A percentile compares a stretch with the other conserved stretches of the same genome.
Evolutionary conservation across 2,329 filamentous ascomycete genomes (phyloP).

Genomic region (Neofusicoccum sp.): DNA sequence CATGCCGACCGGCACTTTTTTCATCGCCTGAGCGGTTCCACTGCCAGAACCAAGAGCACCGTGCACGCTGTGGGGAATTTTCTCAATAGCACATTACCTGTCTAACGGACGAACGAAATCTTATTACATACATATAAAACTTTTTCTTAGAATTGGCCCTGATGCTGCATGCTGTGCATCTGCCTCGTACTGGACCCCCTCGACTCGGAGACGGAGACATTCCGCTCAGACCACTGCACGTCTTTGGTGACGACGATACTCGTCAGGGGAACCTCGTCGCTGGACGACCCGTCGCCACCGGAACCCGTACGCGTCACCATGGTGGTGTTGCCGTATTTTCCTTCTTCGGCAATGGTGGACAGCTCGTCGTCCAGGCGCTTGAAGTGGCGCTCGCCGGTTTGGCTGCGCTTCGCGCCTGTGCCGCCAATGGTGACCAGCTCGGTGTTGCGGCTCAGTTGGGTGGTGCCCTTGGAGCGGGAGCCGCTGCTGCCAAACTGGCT

Average conservation of each 20-base stretch:
- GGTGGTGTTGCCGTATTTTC: background rate
- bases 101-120: too few species aligned
- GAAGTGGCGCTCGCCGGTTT: slow-evolving; percentile 16
- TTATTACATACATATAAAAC: too few species aligned
- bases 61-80: too few species aligned
- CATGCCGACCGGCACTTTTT: too few species aligned
- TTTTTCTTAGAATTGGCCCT: background rate
- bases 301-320: background rate
- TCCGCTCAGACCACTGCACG: slow-evolving; percentile 4
- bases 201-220: background rate
- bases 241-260: slow-evolving; percentile 11
- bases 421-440: slow-evolving; percentile 14
- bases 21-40: too few species aligned
- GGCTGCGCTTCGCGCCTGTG: slow-evolving; percentile 3
- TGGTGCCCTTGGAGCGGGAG: background rate
- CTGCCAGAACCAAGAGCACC: too few species aligned
- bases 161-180: background rate
- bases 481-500: slow-evolving; percentile 18
- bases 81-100: too few species aligned
- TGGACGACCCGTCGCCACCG: background rate
- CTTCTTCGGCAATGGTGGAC: background rate
- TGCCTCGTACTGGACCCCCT: background rate
- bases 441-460: background rate
- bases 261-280: slow-evolving; percentile 8
- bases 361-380: slow-evolving; percentile 9